Percentiles rank a stretch among this genome's conserved stretches.
phyloP scores from a whole-genome alignment of 352 stramenopile species.

The Phytopythium oedochilum region DNA sequence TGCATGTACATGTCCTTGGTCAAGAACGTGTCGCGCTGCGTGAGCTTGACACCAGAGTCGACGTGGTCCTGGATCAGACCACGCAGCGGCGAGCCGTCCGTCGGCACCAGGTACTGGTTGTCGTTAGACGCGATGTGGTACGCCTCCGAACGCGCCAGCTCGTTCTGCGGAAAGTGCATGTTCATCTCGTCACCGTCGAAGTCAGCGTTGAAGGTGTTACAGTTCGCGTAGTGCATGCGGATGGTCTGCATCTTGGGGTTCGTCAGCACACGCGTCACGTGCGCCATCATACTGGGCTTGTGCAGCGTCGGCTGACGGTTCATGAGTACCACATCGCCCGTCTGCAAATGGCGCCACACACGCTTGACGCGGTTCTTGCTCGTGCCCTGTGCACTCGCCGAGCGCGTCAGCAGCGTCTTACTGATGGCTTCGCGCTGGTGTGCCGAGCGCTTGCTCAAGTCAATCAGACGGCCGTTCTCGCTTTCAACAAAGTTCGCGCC shows the following conservation, averaged over 20 bases:
- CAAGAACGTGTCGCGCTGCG: slow-evolving; percentile 97
- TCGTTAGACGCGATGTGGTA: slow-evolving; percentile 98
- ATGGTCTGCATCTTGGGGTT: slow-evolving; percentile 98
- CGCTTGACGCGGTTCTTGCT: slow-evolving; percentile 91
- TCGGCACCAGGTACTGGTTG: slow-evolving; percentile 98
- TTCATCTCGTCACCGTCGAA: slow-evolving; percentile 99
- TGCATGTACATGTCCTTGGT: slow-evolving; percentile 98
- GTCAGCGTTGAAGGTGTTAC: slow-evolving; percentile 99
- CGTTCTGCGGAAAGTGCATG: slow-evolving; percentile 99
- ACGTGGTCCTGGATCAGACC: slow-evolving; percentile 99
- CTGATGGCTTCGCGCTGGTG: slow-evolving; percentile 95
- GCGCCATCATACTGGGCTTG: slow-evolving; percentile 99
- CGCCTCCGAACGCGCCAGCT: slow-evolving; percentile 96
- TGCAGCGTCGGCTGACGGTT: slow-evolving; percentile 99
- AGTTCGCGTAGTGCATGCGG: slow-evolving; percentile 99
- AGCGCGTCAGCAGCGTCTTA: slow-evolving; percentile 92
- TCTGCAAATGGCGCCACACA: slow-evolving; percentile 97
- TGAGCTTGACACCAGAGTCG: slow-evolving; percentile 98
- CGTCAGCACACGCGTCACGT: slow-evolving; percentile 96
- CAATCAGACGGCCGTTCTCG: slow-evolving; percentile 90
- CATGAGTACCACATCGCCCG: slow-evolving; percentile 98
- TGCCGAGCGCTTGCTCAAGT: slow-evolving; percentile 92
- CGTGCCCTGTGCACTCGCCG: slow-evolving; percentile 66
- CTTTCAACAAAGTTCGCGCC: slow-evolving; percentile 98
- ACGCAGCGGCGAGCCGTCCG: slow-evolving; percentile 96